Evolutionary conservation across 768 basidiomycete genomes (phyloP).

Genomic region (Auricularia heimuer): DNA sequence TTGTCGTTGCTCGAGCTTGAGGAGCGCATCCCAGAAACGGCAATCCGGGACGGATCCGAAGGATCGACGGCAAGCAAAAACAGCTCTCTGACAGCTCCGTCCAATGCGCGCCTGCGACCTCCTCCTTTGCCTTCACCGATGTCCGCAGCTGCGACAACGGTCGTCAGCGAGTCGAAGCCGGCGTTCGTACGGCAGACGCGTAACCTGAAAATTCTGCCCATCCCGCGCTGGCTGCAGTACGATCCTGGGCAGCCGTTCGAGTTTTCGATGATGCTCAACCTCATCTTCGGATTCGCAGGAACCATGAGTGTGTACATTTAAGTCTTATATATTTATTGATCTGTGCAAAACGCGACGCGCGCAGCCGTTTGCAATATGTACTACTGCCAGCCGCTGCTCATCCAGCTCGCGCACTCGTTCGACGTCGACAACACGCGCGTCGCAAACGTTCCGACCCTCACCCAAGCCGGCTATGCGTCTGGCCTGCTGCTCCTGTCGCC

Average conservation of each 20-base stretch:
- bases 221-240: constrained; percentile 46
- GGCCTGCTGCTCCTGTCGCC: constrained; percentile 72
- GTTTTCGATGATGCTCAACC: constrained; percentile 44
- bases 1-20: too few relatives aligned
- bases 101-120: too few relatives aligned
- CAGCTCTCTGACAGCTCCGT: too few relatives aligned
- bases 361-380: constrained; percentile 46
- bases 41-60: too few relatives aligned
- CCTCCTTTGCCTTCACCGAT: too few relatives aligned
- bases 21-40: too few relatives aligned
- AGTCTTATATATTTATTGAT: constrained; percentile 7
- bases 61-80: too few relatives aligned
- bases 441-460: constrained; percentile 22
- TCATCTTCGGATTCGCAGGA: constrained; percentile 52
- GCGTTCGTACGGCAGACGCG: too few relatives aligned
- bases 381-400: constrained; percentile 73
- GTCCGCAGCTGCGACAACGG: too few relatives aligned
- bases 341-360: background rate
- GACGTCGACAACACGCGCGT: constrained; percentile 17
- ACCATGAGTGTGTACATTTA: constrained; percentile 38
- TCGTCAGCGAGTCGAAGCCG: too few relatives aligned
- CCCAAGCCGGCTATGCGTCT: constrained; percentile 41
- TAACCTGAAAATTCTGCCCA: constrained; percentile 30
- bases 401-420: constrained; percentile 20
- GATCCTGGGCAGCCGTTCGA: constrained; percentile 39